phyloP scores from a whole-genome alignment of 495 filamentous ascomycete species.

The Podospora sp. region DNA sequence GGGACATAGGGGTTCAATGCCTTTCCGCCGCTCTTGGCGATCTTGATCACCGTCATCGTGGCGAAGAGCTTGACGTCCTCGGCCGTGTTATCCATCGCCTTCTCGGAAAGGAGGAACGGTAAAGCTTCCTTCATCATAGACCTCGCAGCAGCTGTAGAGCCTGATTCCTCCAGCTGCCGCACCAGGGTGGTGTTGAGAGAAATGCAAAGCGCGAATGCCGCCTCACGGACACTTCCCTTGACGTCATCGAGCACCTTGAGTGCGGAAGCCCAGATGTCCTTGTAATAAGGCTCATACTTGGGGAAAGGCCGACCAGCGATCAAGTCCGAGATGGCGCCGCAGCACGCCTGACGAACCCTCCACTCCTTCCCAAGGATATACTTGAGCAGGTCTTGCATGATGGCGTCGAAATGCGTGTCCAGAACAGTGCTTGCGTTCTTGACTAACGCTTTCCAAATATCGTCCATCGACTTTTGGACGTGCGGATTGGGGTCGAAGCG shows the following conservation, averaged over 20 bases:
- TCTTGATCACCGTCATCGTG: slow-evolving; percentile 76
- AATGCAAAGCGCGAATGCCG: slow-evolving; percentile 80
- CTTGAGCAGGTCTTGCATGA: slow-evolving; percentile 82
- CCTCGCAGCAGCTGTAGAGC: slow-evolving; percentile 67
- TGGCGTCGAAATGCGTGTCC: slow-evolving; percentile 75
- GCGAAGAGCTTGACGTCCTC: slow-evolving; percentile 79
- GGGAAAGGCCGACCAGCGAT: slow-evolving; percentile 72
- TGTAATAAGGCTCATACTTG: slow-evolving; percentile 80
- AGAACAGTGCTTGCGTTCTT: slow-evolving; percentile 76
- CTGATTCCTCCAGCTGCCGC: slow-evolving; percentile 79
- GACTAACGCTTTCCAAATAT: slow-evolving; percentile 92
- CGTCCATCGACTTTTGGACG: slow-evolving; percentile 92
- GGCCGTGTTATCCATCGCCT: slow-evolving; percentile 83
- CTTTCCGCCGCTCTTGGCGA: slow-evolving; percentile 81
- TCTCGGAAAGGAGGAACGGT: slow-evolving; percentile 86
- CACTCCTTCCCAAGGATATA: slow-evolving; percentile 89
- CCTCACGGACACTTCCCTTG: slow-evolving; percentile 81
- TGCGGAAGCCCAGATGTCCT: slow-evolving; percentile 77
- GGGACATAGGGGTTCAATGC: slow-evolving; percentile 78
- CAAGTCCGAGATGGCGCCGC: slow-evolving; percentile 85
- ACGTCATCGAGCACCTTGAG: slow-evolving; percentile 93
- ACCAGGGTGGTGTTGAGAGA: slow-evolving; percentile 80
- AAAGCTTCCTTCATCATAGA: slow-evolving; percentile 81
- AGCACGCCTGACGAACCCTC: slow-evolving; percentile 88
- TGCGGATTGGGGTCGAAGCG: slow-evolving; percentile 91